These are phyloP conservation scores for Cytospora chrysosperma DNA, from an alignment of 2,329 filamentous ascomycete species.

Conservation along the genomic window DNA sequence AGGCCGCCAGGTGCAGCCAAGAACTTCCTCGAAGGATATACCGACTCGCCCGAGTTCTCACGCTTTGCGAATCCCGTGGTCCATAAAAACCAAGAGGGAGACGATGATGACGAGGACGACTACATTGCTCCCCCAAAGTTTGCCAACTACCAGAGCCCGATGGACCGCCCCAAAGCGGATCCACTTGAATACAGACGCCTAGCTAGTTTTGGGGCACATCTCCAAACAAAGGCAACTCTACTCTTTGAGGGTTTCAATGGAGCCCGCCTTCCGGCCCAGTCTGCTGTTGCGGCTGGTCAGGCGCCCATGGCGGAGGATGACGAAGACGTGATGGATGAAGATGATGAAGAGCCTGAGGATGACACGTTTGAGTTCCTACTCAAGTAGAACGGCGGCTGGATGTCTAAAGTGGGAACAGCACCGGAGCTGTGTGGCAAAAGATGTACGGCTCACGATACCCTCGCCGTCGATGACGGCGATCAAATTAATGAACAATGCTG, in stretches of 20 bases:
- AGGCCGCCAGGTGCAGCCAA: not conserved
- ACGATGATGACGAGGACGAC: conserved; percentile 2
- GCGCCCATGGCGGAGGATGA: not conserved
- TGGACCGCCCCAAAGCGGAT: conserved; percentile 3
- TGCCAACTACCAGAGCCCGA: conserved; percentile 11
- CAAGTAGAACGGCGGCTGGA: not conserved
- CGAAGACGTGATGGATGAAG: conserved; percentile 2
- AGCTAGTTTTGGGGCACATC: conserved; percentile 10
- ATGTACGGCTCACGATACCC: conserved; percentile 23
- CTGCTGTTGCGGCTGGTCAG: not conserved
- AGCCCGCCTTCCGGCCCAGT: not conserved
- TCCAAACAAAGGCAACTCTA: not conserved
- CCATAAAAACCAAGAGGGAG: not conserved
- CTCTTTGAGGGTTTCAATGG: not conserved
- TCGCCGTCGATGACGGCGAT: conserved; percentile 1
- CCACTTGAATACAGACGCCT: not conserved
- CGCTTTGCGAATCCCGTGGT: conserved; percentile 19
- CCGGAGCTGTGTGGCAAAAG: not conserved
- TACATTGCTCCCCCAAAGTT: conserved; percentile 8
- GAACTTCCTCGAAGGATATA: conserved; percentile 18
- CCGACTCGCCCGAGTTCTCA: conserved; percentile 18
- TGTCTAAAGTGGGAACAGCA: not conserved
- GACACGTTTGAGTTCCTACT: conserved; percentile 23
- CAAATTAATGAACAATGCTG: conserved; percentile 18
- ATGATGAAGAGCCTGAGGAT: conserved; percentile 18